Evolutionary conservation across 371 early-diverging fungal genomes (phyloP).

Genomic region (Zopfochytrium polystomum): DNA sequence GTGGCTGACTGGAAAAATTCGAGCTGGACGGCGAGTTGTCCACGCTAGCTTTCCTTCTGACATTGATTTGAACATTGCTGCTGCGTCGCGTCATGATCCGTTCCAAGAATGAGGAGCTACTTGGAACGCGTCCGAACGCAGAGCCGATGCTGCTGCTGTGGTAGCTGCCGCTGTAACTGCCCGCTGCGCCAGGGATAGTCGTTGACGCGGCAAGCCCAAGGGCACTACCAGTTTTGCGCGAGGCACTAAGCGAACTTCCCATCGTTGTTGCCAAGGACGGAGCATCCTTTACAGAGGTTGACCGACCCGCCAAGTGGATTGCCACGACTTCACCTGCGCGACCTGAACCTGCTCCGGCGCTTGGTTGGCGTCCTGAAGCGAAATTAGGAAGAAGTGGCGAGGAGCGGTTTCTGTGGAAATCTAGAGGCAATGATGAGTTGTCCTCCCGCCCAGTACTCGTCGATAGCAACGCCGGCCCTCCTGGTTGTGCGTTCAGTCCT

Average conservation of each 20-base stretch:
- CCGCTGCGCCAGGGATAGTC: no score
- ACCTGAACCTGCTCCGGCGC: background rate
- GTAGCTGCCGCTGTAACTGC: background rate
- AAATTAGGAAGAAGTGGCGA: background rate
- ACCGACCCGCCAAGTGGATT: background rate
- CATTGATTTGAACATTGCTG: background rate
- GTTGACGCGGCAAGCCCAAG: background rate
- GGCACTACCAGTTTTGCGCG: background rate
- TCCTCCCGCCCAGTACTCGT: no score
- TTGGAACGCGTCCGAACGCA: no score
- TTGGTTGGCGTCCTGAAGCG: background rate
- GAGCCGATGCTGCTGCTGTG: background rate
- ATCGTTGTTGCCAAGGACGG: background rate
- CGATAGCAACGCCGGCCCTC: no score
- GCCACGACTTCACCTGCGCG: background rate
- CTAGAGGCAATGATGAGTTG: no score
- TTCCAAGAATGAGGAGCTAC: background rate
- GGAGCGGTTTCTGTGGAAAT: background rate
- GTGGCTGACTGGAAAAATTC: background rate
- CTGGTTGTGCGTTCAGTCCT: no score
- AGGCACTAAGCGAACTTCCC: background rate
- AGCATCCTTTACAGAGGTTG: background rate
- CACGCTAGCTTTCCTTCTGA: background rate
- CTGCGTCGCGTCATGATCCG: background rate
- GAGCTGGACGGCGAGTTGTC: background rate